Evolutionary conservation across 2,329 filamentous ascomycete genomes (phyloP).

Genomic region (Colletotrichum eremochloae): DNA sequence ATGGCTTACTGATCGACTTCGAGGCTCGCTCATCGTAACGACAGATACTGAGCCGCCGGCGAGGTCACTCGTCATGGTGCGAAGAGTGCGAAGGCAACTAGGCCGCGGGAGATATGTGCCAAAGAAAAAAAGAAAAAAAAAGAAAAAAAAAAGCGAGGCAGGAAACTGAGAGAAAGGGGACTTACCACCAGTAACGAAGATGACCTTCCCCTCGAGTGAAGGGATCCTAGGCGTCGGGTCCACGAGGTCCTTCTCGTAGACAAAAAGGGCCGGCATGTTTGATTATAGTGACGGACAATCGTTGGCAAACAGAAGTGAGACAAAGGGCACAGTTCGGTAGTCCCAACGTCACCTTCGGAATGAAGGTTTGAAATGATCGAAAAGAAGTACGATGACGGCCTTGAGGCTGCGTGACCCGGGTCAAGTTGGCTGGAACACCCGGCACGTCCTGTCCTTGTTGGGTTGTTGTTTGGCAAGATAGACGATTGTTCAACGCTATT

Average conservation of each 20-base stretch:
- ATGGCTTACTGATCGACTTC: not conserved
- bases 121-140: not conserved
- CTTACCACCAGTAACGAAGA: conserved; percentile 65
- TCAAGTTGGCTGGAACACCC: not conserved
- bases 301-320: not conserved
- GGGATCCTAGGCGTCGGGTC: conserved; percentile 48
- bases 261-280: conserved; percentile 20
- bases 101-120: no score
- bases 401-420: not conserved
- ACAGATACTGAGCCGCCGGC: not conserved
- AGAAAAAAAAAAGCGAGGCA: not conserved
- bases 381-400: not conserved
- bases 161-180: no score
- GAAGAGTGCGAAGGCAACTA: not conserved
- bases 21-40: not conserved
- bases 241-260: conserved; percentile 26
- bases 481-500: not conserved
- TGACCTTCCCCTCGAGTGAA: conserved; percentile 61
- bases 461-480: not conserved
- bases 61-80: not conserved
- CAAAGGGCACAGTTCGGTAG: not conserved
- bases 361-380: no score
- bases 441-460: not conserved
- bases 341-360: no score
- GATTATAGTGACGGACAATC: not conserved